These are phyloP conservation scores for Cupressus sempervirens DNA, from an alignment of 75 land plant species.

Conservation along the genomic window DNA sequence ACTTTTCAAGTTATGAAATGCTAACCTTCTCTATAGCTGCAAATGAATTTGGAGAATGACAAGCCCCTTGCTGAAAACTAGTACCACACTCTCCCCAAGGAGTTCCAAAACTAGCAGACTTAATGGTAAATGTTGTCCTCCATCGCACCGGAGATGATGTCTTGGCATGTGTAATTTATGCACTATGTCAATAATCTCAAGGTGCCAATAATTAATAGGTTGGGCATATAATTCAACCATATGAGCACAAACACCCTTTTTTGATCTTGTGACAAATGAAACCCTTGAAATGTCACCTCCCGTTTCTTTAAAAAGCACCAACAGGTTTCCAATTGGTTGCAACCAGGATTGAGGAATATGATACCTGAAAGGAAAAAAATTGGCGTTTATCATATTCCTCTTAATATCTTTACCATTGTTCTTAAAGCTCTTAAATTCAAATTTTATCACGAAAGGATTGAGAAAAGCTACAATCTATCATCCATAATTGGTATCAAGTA, in stretches of 20 bases:
- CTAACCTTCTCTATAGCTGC: constrained; percentile 55
- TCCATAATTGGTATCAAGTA: no score
- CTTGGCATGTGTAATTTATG: constrained; percentile 32
- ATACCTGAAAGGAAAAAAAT: constrained; percentile 41
- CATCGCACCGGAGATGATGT: constrained; percentile 53
- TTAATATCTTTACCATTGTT: background rate
- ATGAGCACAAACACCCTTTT: constrained; percentile 66
- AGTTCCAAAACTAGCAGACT: constrained; percentile 89
- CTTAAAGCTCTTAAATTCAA: background rate
- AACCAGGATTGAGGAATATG: constrained; percentile 77
- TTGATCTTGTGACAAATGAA: constrained; percentile 55
- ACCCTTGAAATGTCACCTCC: constrained; percentile 68
- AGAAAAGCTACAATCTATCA: background rate
- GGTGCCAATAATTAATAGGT: constrained; percentile 28
- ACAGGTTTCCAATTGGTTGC: constrained; percentile 56
- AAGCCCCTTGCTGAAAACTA: constrained; percentile 51
- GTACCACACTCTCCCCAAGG: constrained; percentile 77
- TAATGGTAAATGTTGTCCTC: constrained; percentile 59
- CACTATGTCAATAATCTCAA: constrained; percentile 37
- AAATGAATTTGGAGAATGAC: constrained; percentile 58
- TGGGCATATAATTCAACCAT: constrained; percentile 64
- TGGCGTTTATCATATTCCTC: background rate
- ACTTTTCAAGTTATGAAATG: background rate
- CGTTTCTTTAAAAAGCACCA: constrained; percentile 80
- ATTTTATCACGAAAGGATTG: background rate